Base-by-base conservation (phyloP, 2,329 filamentous ascomycete genomes). In the Fusarium sp. region DNA sequence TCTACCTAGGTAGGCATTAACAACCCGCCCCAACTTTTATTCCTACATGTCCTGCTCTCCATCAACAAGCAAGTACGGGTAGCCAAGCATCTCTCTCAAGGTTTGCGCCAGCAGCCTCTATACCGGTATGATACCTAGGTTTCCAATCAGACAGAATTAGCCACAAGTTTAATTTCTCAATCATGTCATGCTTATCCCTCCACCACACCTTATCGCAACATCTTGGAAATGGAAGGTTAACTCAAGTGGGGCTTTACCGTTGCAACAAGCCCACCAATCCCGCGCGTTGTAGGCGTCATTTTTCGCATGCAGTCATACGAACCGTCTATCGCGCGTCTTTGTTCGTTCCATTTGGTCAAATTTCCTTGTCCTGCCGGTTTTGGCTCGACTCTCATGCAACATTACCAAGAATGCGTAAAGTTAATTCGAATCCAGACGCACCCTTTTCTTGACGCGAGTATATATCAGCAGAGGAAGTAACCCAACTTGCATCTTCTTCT, bases 231-330 rank as follows among this genome's bases (percentile, higher is more conserved):
- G 26, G 36, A 67, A 58, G 57, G 62, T 69, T 69, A 40, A 34
- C 44, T 65, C 54, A 64, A 62, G 71, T 72, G 71, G 48, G 22
- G 20, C 66, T 31, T 34, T 59, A 50, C 63, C 38, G 55, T 61
- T 71, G 33, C 7, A 46, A 31, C 52, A 63, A 45, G 20, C 50
- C 66, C 63, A 60, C 72, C 72, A 74, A 74, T 74, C 68, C 63
- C 52, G 54, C 39, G 56, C 50, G 28, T 36, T 34, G 40, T 50
- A 43, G 68, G 51, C 57, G 52, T 72, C 72, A 68, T 69, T 54
- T 31, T 58, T 63, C 55, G 38, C 52, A 46, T 53, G 38, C 57
- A 58, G 59, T 72, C 66, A 60, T 72, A 72, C 61, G 51, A 74
- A 74, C 52, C 18, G 45, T 53, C 49, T 72, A 62, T 69, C 56